Percentiles rank a stretch among this genome's conserved stretches.
Evolutionary conservation across 2,329 filamentous ascomycete species (phyloP).

Genomic region (Calycina marina): DNA sequence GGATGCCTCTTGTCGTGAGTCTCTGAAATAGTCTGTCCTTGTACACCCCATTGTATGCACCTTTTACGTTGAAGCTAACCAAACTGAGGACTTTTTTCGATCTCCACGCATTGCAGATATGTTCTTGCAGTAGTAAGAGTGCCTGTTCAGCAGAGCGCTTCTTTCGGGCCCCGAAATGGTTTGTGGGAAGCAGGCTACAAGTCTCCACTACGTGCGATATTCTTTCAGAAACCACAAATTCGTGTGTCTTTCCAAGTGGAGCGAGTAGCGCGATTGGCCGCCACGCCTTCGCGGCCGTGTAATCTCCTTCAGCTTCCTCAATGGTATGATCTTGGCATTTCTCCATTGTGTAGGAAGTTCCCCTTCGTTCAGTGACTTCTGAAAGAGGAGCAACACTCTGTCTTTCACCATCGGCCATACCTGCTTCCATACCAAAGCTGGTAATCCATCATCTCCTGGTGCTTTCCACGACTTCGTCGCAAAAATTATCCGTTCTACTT

Average conservation of each 20-base stretch:
- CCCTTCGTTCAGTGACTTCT: neutral
- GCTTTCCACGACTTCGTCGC: constrained; percentile 2
- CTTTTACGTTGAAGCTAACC: too few species aligned
- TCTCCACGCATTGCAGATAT: too few species aligned
- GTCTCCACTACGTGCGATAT: neutral
- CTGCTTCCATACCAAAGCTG: neutral
- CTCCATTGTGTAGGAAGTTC: constrained; percentile 13
- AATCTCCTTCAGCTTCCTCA: constrained; percentile 19
- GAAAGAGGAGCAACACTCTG: neutral
- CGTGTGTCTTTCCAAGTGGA: neutral
- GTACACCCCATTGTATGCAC: too few species aligned
- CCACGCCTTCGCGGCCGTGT: constrained; percentile 15
- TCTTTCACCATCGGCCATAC: neutral
- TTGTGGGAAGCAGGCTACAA: too few species aligned
- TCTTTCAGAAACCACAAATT: neutral
- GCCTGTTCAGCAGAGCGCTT: too few species aligned
- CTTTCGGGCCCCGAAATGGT: too few species aligned
- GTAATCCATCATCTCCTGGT: constrained; percentile 1
- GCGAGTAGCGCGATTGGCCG: neutral
- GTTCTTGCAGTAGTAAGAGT: too few species aligned
- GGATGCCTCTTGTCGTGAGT: constrained; percentile 1
- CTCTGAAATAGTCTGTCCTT: too few species aligned
- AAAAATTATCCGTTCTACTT: constrained; percentile 2
- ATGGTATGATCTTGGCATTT: constrained; percentile 19
- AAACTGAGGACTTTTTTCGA: too few species aligned